Evolutionary conservation across 169 alveolate genomes (phyloP).

Genomic region (Neospora caninum): DNA sequence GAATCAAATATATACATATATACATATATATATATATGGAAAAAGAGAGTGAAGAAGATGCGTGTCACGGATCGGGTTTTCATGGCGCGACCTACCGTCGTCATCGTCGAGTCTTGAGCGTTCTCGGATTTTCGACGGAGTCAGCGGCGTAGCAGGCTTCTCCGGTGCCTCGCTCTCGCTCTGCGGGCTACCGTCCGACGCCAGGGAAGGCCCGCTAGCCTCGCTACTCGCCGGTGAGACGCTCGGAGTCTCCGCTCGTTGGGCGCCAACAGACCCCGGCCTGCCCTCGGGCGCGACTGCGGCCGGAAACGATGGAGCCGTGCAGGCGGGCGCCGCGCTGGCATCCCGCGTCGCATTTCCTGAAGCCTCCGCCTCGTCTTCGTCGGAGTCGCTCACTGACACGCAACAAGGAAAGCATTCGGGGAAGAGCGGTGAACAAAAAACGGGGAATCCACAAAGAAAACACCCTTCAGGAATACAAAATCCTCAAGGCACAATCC

Average conservation of each 20-base stretch:
- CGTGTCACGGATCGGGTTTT: too few relatives aligned
- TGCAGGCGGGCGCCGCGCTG: background rate
- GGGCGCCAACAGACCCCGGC: background rate
- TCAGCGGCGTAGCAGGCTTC: too few relatives aligned
- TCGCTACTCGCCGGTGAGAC: too few relatives aligned
- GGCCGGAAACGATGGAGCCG: background rate
- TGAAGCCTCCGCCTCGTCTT: background rate
- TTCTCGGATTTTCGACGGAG: background rate
- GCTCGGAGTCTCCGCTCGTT: background rate
- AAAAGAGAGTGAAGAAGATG: too few relatives aligned
- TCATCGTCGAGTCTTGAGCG: background rate
- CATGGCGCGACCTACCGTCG: background rate
- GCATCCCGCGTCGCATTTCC: background rate
- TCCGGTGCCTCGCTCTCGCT: too few relatives aligned
- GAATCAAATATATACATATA: too few relatives aligned
- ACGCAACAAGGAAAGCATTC: background rate
- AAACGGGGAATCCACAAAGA: background rate
- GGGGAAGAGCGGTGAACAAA: too few relatives aligned
- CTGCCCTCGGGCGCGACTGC: background rate
- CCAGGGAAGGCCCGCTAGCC: too few relatives aligned
- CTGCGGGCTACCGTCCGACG: too few relatives aligned
- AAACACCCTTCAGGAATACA: background rate
- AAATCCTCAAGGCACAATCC: too few relatives aligned
- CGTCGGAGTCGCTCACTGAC: slow-evolving; percentile 19
- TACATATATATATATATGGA: too few relatives aligned